phyloP scores from a whole-genome alignment of 345 rosid genomes.

The Hypericum perforatum region DNA sequence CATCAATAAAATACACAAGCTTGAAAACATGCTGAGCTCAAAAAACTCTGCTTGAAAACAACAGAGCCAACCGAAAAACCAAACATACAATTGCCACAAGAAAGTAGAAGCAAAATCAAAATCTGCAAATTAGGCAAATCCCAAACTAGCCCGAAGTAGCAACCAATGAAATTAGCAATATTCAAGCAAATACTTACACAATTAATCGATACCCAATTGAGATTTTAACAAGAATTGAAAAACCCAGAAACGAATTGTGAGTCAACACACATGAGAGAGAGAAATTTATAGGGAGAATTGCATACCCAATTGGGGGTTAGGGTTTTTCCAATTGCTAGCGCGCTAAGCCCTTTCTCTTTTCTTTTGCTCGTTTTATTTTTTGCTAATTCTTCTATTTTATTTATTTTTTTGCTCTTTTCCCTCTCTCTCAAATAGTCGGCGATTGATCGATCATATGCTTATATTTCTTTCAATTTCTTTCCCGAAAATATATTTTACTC shows the following conservation, averaged over 20 bases:
- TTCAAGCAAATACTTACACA: neutral
- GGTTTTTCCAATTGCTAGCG: neutral
- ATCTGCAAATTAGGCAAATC: neutral
- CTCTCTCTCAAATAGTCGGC: conserved; percentile 5
- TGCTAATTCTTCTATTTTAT: no score
- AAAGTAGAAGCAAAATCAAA: neutral
- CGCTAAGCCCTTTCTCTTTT: neutral
- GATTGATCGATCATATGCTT: neutral
- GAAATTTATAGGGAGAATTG: neutral
- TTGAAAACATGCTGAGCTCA: conserved; percentile 14
- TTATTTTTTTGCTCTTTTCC: no score
- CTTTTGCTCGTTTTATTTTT: neutral
- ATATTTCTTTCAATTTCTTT: no score
- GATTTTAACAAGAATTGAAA: neutral
- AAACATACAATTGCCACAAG: conserved; percentile 5
- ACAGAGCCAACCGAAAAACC: conserved; percentile 18
- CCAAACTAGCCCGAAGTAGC: neutral
- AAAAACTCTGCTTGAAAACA: conserved; percentile 9
- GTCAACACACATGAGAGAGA: neutral
- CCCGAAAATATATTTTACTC: no score
- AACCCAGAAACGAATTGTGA: conserved; percentile 4
- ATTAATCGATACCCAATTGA: conserved; percentile 7
- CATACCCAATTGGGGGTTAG: conserved; percentile 13
- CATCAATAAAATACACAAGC: neutral
- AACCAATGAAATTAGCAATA: conserved; percentile 1